Base-by-base conservation (phyloP, 352 stramenopile genomes). In the Phytopythium kandeliae region DNA sequence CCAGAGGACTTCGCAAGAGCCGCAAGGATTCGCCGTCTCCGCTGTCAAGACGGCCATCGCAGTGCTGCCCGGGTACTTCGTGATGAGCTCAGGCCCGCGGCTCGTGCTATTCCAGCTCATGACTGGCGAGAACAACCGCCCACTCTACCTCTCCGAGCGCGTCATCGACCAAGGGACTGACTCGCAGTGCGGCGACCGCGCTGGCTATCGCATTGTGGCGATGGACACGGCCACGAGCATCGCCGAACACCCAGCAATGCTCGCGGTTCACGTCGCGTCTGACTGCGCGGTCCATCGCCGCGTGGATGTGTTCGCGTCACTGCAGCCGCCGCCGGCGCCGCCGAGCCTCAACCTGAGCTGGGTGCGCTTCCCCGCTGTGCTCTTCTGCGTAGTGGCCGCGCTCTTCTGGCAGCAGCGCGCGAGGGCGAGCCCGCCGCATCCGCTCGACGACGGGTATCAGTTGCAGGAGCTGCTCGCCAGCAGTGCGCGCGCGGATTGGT, bases 351-450 rank as follows among this genome's bases (percentile, higher is more conserved):
- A 65, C 37, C 24, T 68, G 15, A 68, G 47, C 40, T 71, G 63
- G 63, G 53, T 71, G 55, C 60, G 63, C 33, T 58, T 71, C 8
- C 63, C 59, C 4, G 55, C 42, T 26, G 64, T 71, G 59, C 67
- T 71, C 48, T 35, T 68, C 41, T 67, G 63, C 35, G 63, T 61
- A 2, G 40, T 71, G 33, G 59, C 49, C 22, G 63, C 63, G 7
- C 66, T 71, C 34, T 68, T 66, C 38, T 71, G 55, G 59, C 63
- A 71, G 48, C 55, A 63, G 63, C 45, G 45, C 45, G 45, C 30
- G 1, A n/a, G 26, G 4, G 31, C 31, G 4, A 15, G 4, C 11
- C 31, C 31, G 10, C 21, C 22, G 21, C 38, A 44, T 17, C 16
- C 11, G 24, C 42, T 35, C 9, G 26, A 6, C 17, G 24, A 24